Evolutionary conservation across 139 green algal genomes (phyloP).

Genomic region (Ettlia oleoabundans): DNA sequence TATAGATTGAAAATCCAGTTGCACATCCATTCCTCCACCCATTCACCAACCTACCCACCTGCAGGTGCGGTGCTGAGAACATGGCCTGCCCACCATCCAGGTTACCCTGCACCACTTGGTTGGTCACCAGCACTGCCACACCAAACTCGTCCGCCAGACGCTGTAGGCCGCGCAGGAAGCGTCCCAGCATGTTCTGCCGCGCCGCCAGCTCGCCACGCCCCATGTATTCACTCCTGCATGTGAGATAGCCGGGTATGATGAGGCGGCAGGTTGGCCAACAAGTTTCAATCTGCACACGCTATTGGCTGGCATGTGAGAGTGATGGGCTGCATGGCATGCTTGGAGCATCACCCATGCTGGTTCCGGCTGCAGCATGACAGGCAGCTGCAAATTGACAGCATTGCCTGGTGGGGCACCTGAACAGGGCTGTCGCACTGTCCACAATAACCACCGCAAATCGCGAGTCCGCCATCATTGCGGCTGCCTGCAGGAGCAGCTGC

Average conservation of each 20-base stretch:
- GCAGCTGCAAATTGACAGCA: too few relatives aligned
- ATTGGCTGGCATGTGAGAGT: too few relatives aligned
- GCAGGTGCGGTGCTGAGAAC: slow-evolving; percentile 82
- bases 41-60: neutral
- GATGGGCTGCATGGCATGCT: too few relatives aligned
- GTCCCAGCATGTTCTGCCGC: slow-evolving; percentile 85
- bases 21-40: neutral
- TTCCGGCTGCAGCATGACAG: too few relatives aligned
- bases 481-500: slow-evolving; percentile 87
- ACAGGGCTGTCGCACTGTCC: slow-evolving; percentile 95
- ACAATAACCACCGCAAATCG: slow-evolving; percentile 95
- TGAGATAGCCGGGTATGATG: neutral
- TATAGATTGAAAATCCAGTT: too few relatives aligned
- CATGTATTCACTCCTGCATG: slow-evolving; percentile 77
- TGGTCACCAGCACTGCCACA: slow-evolving; percentile 96
- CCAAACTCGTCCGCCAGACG: slow-evolving; percentile 96
- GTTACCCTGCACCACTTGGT: slow-evolving; percentile 94
- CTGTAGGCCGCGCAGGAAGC: slow-evolving; percentile 91
- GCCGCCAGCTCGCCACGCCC: slow-evolving; percentile 90
- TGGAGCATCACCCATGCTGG: too few relatives aligned
- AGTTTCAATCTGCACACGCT: too few relatives aligned
- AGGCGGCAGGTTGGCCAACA: too few relatives aligned
- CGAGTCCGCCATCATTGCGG: slow-evolving; percentile 92
- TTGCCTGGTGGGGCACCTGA: too few relatives aligned
- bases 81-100: slow-evolving; percentile 87